Percentiles rank a stretch among this genome's conserved stretches.
These are phyloP conservation scores for Talaromyces sp. DNA, from an alignment of 2,329 filamentous ascomycete genomes.

Conservation along the genomic window DNA sequence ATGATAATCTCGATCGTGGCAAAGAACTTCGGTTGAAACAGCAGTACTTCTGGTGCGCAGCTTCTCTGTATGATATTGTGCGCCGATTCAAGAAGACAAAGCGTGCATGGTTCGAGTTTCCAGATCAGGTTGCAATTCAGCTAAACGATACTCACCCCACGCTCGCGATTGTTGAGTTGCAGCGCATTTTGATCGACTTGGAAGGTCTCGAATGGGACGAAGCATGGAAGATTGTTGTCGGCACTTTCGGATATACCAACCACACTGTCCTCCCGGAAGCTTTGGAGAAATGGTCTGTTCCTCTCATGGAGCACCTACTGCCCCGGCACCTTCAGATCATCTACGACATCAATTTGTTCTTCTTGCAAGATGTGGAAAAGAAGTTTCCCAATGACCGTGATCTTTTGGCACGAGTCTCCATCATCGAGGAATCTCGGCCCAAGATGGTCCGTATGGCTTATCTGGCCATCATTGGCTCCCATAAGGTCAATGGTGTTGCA, in stretches of 20 bases:
- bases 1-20: conserved; percentile 92
- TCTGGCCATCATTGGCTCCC: conserved; percentile 90
- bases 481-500: conserved; percentile 98
- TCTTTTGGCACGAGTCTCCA: conserved; percentile 80
- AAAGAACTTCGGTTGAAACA: conserved; percentile 98
- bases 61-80: conserved; percentile 92
- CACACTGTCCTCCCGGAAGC: conserved; percentile 97
- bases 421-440: conserved; percentile 93
- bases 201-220: conserved; percentile 92
- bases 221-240: conserved; percentile 77
- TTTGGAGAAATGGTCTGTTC: conserved; percentile 96
- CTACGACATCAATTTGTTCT: conserved; percentile 94
- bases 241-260: conserved; percentile 93
- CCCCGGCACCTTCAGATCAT: conserved; percentile 95
- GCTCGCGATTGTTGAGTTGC: conserved; percentile 90
- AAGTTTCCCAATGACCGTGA: conserved; percentile 87
- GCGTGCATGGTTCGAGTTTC: conserved; percentile 85
- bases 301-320: conserved; percentile 84
- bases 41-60: conserved; percentile 99
- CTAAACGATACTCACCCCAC: conserved; percentile 98
- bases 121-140: conserved; percentile 94
- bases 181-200: conserved; percentile 83
- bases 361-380: conserved; percentile 87
- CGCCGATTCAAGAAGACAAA: conserved; percentile 97
- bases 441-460: conserved; percentile 99